Evolutionary conservation across 495 filamentous ascomycete species (phyloP).

Genomic region (Penicillium manginii): DNA sequence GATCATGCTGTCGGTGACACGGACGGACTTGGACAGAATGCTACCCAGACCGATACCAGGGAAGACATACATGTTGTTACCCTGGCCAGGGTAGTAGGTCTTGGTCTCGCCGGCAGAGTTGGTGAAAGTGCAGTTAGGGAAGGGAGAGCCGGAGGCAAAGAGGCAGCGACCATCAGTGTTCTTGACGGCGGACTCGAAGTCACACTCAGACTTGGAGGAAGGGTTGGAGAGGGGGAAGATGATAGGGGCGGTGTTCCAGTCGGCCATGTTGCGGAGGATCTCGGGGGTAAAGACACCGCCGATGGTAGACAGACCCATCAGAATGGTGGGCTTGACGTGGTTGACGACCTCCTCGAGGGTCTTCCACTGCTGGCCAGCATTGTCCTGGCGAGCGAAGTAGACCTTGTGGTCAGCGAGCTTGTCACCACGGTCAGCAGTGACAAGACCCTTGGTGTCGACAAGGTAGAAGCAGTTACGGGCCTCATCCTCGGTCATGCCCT

Average conservation of each 20-base stretch:
- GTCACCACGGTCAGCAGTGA: conserved; percentile 92
- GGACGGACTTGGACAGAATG: conserved; percentile 86
- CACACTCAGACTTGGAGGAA: conserved; percentile 94
- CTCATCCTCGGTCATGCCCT: conserved; percentile 89
- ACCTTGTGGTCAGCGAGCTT: conserved; percentile 95
- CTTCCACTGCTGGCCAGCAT: conserved; percentile 87
- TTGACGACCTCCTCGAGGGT: conserved; percentile 91
- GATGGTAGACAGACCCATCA: conserved; percentile 93
- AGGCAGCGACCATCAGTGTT: conserved; percentile 88
- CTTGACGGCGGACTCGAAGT: conserved; percentile 86
- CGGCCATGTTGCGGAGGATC: conserved; percentile 81
- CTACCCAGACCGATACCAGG: conserved; percentile 94
- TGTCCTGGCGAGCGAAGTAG: conserved; percentile 93
- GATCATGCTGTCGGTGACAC: conserved; percentile 90
- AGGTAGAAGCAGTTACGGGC: conserved; percentile 94
- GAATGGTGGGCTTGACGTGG: conserved; percentile 89
- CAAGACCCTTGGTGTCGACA: conserved; percentile 94
- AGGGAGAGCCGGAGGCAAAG: conserved; percentile 95
- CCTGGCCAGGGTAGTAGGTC: conserved; percentile 87
- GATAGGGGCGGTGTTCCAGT: conserved; percentile 79
- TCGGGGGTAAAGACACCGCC: conserved; percentile 92
- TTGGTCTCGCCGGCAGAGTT: conserved; percentile 63
- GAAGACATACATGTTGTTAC: conserved; percentile 95
- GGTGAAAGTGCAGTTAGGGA: conserved; percentile 69
- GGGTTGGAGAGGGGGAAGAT: conserved; percentile 96